phyloP scores from a whole-genome alignment of 805 yeast genomes.

The Candida adriatica region DNA sequence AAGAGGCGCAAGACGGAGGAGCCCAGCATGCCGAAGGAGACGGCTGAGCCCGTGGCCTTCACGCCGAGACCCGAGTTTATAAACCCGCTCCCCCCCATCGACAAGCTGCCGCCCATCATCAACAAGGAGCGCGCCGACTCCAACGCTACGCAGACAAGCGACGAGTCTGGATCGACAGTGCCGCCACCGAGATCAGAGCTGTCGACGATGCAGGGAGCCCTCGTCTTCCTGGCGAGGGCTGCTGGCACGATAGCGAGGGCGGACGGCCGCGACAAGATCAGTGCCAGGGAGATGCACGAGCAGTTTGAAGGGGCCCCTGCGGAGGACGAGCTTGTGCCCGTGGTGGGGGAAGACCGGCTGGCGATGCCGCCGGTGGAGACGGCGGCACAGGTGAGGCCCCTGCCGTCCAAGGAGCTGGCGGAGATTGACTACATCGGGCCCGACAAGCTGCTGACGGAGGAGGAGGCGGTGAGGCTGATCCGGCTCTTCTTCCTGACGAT shows the following conservation, averaged over 20 bases:
- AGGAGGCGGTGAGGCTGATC: conserved; percentile 52
- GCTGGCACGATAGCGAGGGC: conserved; percentile 72
- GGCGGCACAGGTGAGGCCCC: conserved; percentile 27
- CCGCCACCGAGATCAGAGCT: conserved; percentile 21
- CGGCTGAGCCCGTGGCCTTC: background rate
- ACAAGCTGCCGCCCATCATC: conserved; percentile 2
- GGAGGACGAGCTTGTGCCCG: conserved; percentile 18
- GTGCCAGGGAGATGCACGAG: conserved; percentile 42
- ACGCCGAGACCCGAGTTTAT: background rate
- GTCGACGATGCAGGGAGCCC: conserved; percentile 47
- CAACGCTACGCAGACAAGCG: conserved; percentile 7
- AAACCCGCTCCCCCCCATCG: conserved; percentile 1
- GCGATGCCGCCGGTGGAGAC: conserved; percentile 27
- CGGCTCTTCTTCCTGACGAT: conserved; percentile 63
- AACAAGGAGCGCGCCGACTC: conserved; percentile 10
- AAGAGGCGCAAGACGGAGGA: conserved; percentile 7
- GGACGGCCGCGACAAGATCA: conserved; percentile 55
- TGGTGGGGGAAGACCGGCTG: conserved; percentile 15
- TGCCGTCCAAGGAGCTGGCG: conserved; percentile 34
- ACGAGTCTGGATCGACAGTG: conserved; percentile 10
- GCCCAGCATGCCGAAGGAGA: background rate
- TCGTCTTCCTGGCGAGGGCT: conserved; percentile 68
- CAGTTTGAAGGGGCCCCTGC: conserved; percentile 33
- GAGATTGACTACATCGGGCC: conserved; percentile 61
- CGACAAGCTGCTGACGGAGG: conserved; percentile 50